Conservation (phyloP, 768 basidiomycete species). For the Daedaleopsis nitida region DNA sequence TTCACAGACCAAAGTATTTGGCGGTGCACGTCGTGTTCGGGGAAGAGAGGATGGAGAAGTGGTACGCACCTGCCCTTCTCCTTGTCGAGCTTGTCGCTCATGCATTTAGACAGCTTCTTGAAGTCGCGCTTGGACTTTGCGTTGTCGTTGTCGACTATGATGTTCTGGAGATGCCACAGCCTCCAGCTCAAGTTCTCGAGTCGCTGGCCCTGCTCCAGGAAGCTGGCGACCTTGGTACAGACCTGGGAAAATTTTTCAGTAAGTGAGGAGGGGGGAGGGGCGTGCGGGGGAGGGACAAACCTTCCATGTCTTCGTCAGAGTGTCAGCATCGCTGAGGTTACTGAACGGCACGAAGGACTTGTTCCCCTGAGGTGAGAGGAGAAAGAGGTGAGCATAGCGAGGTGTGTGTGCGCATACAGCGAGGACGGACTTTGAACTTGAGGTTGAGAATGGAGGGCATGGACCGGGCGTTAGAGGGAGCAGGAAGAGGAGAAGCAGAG, state of each 20-base stretch:
- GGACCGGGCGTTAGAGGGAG: conserved; percentile 24
- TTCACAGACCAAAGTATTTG: too few relatives aligned
- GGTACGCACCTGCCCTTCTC: conserved; percentile 82
- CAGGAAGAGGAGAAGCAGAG: conserved; percentile 12
- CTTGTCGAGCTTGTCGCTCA: conserved; percentile 92
- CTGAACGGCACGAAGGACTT: conserved; percentile 94
- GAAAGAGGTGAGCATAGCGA: conserved; percentile 20
- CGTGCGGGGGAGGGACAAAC: conserved; percentile 37
- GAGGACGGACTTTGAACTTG: conserved; percentile 70
- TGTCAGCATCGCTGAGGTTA: conserved; percentile 82
- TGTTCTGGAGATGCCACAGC: conserved; percentile 89
- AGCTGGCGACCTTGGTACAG: conserved; percentile 88
- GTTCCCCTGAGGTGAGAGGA: conserved; percentile 61
- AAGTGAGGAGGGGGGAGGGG: not conserved
- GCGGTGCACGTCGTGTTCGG: too few relatives aligned
- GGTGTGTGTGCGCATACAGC: not conserved
- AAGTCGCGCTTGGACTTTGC: conserved; percentile 88
- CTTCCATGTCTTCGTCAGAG: conserved; percentile 91
- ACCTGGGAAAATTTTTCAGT: conserved; percentile 47
- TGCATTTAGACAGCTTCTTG: conserved; percentile 83
- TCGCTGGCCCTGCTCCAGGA: conserved; percentile 87
- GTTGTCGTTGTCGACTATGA: conserved; percentile 90
- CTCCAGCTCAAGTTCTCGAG: conserved; percentile 93
- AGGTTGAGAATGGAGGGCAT: conserved; percentile 86
- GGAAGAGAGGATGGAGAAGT: not conserved